A percentile compares a stretch with the other conserved stretches of the same genome.
Evolutionary conservation across 345 rosid species (phyloP).

Genomic region (Draba incana): DNA sequence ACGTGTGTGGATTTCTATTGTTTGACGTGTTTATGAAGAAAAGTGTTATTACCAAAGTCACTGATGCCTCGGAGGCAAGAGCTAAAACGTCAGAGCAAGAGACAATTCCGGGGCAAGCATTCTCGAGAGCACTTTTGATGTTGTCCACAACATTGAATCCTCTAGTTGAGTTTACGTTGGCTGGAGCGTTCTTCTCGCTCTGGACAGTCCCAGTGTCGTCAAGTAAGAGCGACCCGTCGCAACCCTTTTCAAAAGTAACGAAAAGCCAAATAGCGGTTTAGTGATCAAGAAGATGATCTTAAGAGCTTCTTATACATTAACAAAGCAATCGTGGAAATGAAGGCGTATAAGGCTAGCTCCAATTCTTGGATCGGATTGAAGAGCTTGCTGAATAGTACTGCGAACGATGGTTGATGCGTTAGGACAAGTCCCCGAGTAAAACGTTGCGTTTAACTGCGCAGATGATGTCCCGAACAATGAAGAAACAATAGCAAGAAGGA

Average conservation of each 20-base stretch:
- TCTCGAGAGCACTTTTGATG: conserved; percentile 68
- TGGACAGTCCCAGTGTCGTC: conserved; percentile 50
- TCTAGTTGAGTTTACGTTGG: conserved; percentile 56
- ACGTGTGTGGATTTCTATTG: too few relatives aligned
- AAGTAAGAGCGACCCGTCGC: conserved; percentile 70
- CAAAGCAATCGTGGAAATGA: conserved; percentile 89
- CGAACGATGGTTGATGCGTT: conserved; percentile 60
- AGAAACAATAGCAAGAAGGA: conserved; percentile 25
- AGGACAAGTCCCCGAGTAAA: conserved; percentile 64
- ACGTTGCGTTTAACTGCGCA: conserved; percentile 59
- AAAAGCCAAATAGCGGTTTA: neutral
- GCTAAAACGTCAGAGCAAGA: conserved; percentile 83
- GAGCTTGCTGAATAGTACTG: conserved; percentile 58
- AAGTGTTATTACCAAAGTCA: conserved; percentile 52
- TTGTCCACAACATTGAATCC: conserved; percentile 72
- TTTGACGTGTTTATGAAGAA: neutral
- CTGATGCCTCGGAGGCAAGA: conserved; percentile 62
- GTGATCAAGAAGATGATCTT: neutral
- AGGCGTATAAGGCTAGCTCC: conserved; percentile 81
- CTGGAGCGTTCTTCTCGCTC: conserved; percentile 64
- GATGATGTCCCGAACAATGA: conserved; percentile 22
- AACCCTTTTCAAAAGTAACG: conserved; percentile 50
- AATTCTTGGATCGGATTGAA: conserved; percentile 61
- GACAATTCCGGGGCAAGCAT: conserved; percentile 67
- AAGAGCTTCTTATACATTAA: conserved; percentile 47